phyloP scores from a whole-genome alignment of 2,329 filamentous ascomycete genomes.

The Exophiala bonariae region DNA sequence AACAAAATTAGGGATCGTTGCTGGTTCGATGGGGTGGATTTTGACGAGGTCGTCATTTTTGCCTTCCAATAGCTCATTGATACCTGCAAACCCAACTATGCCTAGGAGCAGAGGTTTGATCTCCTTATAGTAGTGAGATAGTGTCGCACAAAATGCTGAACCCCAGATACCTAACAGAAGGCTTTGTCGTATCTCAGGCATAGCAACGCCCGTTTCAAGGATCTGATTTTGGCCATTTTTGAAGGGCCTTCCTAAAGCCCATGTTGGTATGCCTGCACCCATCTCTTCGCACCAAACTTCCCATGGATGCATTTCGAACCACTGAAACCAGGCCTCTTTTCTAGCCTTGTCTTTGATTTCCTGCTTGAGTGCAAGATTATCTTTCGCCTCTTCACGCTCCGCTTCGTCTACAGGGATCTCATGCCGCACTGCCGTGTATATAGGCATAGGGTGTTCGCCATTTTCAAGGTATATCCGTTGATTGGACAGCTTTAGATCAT shows the following conservation, averaged over 20 bases:
- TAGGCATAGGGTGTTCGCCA: conserved; percentile 82
- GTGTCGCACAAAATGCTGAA: conserved; percentile 90
- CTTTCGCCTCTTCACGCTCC: conserved; percentile 33
- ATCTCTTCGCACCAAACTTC: conserved; percentile 96
- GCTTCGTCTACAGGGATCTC: conserved; percentile 75
- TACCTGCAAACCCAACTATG: conserved; percentile 69
- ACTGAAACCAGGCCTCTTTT: conserved; percentile 88
- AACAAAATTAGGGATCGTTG: conserved; percentile 84
- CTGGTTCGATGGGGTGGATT: conserved; percentile 92
- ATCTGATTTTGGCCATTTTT: conserved; percentile 67
- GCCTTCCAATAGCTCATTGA: conserved; percentile 81
- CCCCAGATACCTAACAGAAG: conserved; percentile 93
- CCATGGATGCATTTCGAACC: conserved; percentile 94
- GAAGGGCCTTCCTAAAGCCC: conserved; percentile 86
- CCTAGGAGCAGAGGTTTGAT: conserved; percentile 78
- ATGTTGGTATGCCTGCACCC: conserved; percentile 87
- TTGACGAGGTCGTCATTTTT: conserved; percentile 83
- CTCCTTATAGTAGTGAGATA: conserved; percentile 95
- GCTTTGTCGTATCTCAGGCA: conserved; percentile 82
- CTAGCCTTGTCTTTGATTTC: conserved; percentile 48
- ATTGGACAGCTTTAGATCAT: conserved; percentile 87
- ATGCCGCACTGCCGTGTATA: conserved; percentile 93
- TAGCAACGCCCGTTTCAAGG: conserved; percentile 63
- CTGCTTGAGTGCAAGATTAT: conserved; percentile 33
- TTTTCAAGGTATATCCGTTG: conserved; percentile 74